Evolutionary conservation across 2,329 filamentous ascomycete genomes (phyloP), one percentile per base, ranked within the genome.

Genomic region (Sclerotiophoma versabilis): DNA sequence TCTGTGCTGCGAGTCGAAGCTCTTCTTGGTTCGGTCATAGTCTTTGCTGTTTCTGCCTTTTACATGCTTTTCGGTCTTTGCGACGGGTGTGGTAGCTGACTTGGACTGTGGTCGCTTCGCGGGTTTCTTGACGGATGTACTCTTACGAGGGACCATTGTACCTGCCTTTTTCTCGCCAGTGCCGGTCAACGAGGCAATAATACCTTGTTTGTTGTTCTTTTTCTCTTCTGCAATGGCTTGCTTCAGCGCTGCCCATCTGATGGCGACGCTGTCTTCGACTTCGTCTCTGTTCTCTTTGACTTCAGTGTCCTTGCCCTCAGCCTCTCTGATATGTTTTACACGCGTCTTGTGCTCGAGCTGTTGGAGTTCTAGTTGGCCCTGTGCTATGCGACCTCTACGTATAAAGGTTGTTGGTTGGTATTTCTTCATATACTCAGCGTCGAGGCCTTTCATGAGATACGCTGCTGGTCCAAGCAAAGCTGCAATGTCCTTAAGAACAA

Each of bases 401-500:
- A 88, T 75, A 49, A 81, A 81, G 19, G 77, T 77, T 1, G 80
- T 77, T 0, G 85, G 84, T 57, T 83, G 81, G 49, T 79, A 79
- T 9, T 77, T 72, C 29, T 85, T 81, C 57, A 81, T 77, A 1
- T 80, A 72, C 66, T 90, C 84, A 60, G 87, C 87, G 26, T 84
- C 80, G 0, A 88, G 68, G 0, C 87, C 87, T 65, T 89, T 88
- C 58, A 88, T 77, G 0, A 84, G 81, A 62, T 86, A 90, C 0
- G 85, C 86, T 2, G 85, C 62, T 0, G 85, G 85, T 0, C 86
- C 85, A 1, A 87, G 68, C 1, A 88, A 52, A 5, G 87, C 87
- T 0, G 86, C 80, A 5, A 88, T 78, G 44, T 87, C 83, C 69
- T 90, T 90, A 23, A 89, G 77, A 2, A 89, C 79, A 20, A 89